Evolutionary conservation across 208 protist genomes (phyloP).

Genomic region (Trypanosoma conorhini): DNA sequence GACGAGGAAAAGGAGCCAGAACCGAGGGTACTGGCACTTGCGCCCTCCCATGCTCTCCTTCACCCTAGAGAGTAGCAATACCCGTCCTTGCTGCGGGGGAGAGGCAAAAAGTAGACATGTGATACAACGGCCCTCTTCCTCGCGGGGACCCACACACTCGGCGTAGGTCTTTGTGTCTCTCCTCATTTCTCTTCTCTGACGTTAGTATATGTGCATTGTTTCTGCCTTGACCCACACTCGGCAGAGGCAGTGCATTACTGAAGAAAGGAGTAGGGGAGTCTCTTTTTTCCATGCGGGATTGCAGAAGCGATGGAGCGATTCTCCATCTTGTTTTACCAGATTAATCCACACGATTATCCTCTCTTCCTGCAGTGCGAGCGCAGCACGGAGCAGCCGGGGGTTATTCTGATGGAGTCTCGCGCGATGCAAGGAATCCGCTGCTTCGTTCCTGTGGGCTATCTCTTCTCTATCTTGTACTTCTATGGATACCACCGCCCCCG

Average conservation of each 20-base stretch:
- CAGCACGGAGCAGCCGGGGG: slow-evolving; percentile 35
- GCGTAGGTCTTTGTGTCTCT: not conserved
- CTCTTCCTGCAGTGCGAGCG: slow-evolving; percentile 34
- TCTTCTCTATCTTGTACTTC: slow-evolving; percentile 53
- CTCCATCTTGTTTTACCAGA: slow-evolving; percentile 29
- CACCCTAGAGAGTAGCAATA: no score
- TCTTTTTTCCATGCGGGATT: no score
- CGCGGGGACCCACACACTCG: not conserved
- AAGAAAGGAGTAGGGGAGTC: not conserved
- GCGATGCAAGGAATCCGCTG: slow-evolving; percentile 51
- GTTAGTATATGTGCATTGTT: not conserved
- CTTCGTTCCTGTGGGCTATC: slow-evolving; percentile 48
- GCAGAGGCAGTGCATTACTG: not conserved
- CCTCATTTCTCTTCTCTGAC: not conserved
- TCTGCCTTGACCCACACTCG: not conserved
- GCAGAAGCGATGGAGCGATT: slow-evolving; percentile 8
- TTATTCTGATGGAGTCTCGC: slow-evolving; percentile 57
- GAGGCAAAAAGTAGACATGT: no score
- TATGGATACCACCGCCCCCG: slow-evolving; percentile 61
- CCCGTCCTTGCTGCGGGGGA: no score
- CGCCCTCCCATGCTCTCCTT: not conserved
- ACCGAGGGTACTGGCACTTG: not conserved
- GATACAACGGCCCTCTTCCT: not conserved
- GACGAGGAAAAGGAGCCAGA: no score
- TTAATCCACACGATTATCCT: slow-evolving; percentile 62